phyloP scores from a whole-genome alignment of 2,329 filamentous ascomycete species.

The Graphium sp. region DNA sequence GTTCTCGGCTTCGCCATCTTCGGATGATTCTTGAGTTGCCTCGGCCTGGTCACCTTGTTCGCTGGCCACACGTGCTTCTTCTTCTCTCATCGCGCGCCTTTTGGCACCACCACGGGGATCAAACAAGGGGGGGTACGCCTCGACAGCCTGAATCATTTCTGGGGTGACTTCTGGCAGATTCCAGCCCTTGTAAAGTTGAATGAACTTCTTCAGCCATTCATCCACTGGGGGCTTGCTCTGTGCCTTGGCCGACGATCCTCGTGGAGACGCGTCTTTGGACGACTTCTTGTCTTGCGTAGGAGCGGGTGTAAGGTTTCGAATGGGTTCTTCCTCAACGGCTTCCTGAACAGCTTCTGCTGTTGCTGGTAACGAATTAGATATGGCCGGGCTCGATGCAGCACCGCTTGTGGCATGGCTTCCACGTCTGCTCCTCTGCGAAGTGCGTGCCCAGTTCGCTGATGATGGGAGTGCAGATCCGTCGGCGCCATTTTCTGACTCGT shows the following conservation, averaged over 20 bases:
- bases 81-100: constrained; percentile 60
- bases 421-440: constrained; percentile 48
- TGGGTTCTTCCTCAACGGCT: constrained; percentile 15
- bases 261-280: constrained; percentile 3
- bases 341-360: constrained; percentile 32
- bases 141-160: constrained; percentile 8
- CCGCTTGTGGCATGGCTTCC: constrained; percentile 70
- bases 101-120: constrained; percentile 70
- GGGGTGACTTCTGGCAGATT: constrained; percentile 4
- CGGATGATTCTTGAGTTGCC: constrained; percentile 30
- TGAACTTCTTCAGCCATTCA: constrained; percentile 5
- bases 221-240: constrained; percentile 4
- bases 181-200: constrained; percentile 9
- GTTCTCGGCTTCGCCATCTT: constrained; percentile 70
- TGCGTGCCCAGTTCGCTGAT: constrained; percentile 81
- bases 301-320: constrained; percentile 9
- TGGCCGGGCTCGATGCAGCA: constrained; percentile 67
- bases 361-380: constrained; percentile 40
- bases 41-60: constrained; percentile 31
- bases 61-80: constrained; percentile 30
- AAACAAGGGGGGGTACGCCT: constrained; percentile 52
- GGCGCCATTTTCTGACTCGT: constrained; percentile 47
- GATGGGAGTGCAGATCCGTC: constrained; percentile 86
- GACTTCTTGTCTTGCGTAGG: constrained; percentile 5
- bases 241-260: constrained; percentile 5